Evolutionary conservation across 306 rosid species (phyloP), one percentile per base, ranked within the genome.

Genomic region (Prunus mume): DNA sequence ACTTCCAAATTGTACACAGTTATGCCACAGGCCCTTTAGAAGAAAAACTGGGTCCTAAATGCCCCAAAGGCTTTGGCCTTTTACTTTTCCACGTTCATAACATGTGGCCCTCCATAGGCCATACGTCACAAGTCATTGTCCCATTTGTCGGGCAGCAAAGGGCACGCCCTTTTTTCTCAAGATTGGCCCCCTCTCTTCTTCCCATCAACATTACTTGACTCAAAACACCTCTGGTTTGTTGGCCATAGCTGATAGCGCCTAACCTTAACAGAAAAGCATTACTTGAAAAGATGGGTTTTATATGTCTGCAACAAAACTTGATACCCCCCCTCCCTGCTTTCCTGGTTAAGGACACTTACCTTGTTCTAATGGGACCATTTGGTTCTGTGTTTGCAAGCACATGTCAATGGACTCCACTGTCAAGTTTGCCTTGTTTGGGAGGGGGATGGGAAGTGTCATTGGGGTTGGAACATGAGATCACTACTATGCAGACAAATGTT

Each of bases 1-100:
- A n/a, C 61, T 24, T 22, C 30, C 65, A 22, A 24, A 27, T 27
- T 27, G n/a, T 25, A 14, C 68, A 63, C 22, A 9, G 45, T 63
- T 27, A 61, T 43, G 45, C n/a, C 27, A 9, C 57, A 73, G 68
- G 67, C 32, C 15, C 67, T 11, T 5, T 11, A 22, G 41, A 57
- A 14, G 43, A 84, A 78, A 87, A 56, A 47, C 66, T 68, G 58
- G 86, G 87, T 80, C 96, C 90, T 75, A 67, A 67, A 76, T 70
- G 78, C 70, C 76, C 58, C 82, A 32, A 76, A 27, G 78, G 67
- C 84, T 34, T 81, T 34, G 82, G 56, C 71, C 71, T 69, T 66
- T 47, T 46, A 68, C 14, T 64, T 63, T 83, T 8, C 43, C 56
- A 11, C 43, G 34, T 46, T 69, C 71, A 22, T 69, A 73, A 51